These are phyloP conservation scores for Coprinopsis marcescibilis DNA, from an alignment of 768 basidiomycete genomes.

Conservation along the genomic window DNA sequence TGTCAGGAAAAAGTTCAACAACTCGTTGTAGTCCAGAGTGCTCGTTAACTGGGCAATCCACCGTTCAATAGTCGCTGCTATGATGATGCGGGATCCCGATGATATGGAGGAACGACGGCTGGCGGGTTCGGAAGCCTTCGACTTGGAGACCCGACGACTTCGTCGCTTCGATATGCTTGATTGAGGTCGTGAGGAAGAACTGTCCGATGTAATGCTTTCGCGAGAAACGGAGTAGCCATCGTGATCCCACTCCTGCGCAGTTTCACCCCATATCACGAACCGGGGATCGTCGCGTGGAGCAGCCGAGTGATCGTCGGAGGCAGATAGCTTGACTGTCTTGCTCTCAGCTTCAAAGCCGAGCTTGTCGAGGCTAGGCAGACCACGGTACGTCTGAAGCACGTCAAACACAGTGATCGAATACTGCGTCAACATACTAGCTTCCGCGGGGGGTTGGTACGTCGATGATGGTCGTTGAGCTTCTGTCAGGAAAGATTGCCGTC, in stretches of 20 bases:
- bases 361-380: slow-evolving; percentile 67
- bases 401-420: slow-evolving; percentile 78
- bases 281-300: slow-evolving; percentile 83
- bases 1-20: slow-evolving; percentile 87
- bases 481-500: not conserved
- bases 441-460: slow-evolving; percentile 9
- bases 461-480: slow-evolving; percentile 5
- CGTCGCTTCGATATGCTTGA: slow-evolving; percentile 31
- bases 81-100: slow-evolving; percentile 45
- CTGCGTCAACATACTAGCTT: slow-evolving; percentile 44
- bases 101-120: slow-evolving; percentile 17
- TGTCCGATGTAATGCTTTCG: slow-evolving; percentile 28
- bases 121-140: slow-evolving; percentile 26
- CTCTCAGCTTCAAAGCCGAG: slow-evolving; percentile 50
- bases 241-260: slow-evolving; percentile 26
- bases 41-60: slow-evolving; percentile 91
- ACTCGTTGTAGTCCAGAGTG: slow-evolving; percentile 79
- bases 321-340: slow-evolving; percentile 65
- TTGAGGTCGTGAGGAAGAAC: slow-evolving; percentile 21
- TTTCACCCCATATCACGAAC: slow-evolving; percentile 87
- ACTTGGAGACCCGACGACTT: slow-evolving; percentile 27
- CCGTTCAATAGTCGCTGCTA: slow-evolving; percentile 88
- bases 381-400: slow-evolving; percentile 73
- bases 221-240: slow-evolving; percentile 30
- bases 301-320: slow-evolving; percentile 59